These are phyloP conservation scores for Lepidium aucheri DNA, from an alignment of 345 rosid genomes.

Conservation along the genomic window DNA sequence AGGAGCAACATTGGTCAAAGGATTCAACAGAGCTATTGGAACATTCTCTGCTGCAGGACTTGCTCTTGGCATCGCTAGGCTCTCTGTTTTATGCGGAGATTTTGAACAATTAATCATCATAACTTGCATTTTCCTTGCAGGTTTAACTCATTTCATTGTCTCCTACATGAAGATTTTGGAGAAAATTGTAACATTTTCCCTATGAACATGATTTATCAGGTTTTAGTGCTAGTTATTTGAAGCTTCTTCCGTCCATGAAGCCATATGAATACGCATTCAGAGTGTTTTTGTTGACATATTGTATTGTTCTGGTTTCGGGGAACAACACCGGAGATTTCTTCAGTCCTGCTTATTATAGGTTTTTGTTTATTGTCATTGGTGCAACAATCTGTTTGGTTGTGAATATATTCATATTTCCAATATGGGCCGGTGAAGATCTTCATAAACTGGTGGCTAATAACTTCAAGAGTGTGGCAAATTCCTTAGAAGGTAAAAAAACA, in stretches of 20 bases:
- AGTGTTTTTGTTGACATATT: conserved; percentile 76
- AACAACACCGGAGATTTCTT: conserved; percentile 40
- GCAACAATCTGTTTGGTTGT: conserved; percentile 54
- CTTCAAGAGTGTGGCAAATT: conserved; percentile 65
- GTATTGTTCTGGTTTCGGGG: conserved; percentile 76
- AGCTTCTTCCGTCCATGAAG: conserved; percentile 64
- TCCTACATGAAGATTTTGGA: neutral
- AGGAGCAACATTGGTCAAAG: conserved; percentile 86
- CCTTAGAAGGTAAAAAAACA: conserved; percentile 56
- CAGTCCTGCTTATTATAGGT: conserved; percentile 49
- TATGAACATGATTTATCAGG: conserved; percentile 29
- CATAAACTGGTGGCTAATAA: conserved; percentile 73
- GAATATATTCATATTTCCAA: conserved; percentile 59
- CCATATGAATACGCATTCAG: conserved; percentile 65
- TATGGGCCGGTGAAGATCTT: conserved; percentile 86
- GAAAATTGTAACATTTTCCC: neutral
- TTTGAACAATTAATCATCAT: conserved; percentile 44
- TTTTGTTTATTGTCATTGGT: conserved; percentile 56
- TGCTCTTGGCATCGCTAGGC: conserved; percentile 67
- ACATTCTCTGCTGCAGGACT: conserved; percentile 75
- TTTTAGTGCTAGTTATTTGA: conserved; percentile 53
- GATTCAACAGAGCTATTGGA: conserved; percentile 82
- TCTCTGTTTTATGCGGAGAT: conserved; percentile 36
- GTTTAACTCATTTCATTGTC: conserved; percentile 30
- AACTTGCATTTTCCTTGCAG: conserved; percentile 47